A percentile compares a stretch with the other conserved stretches of the same genome.
Evolutionary conservation across 2,329 filamentous ascomycete genomes (phyloP).

Genomic region (Phaeosphaeriaceae sp.): DNA sequence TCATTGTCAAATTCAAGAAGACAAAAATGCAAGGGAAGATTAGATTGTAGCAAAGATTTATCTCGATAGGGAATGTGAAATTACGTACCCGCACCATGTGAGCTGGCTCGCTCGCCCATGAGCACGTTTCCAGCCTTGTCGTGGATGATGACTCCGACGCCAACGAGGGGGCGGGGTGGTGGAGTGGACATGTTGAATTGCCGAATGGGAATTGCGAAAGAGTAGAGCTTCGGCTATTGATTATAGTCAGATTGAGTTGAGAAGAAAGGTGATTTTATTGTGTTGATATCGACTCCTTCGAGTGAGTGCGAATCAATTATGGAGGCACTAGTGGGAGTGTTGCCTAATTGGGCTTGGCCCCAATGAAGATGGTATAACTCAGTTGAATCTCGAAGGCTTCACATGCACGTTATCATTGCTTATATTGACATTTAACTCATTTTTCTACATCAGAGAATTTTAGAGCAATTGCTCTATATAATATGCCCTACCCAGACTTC

Average conservation of each 20-base stretch:
- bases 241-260: too few relatives aligned
- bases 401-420: neutral
- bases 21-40: neutral
- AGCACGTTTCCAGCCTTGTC: constrained; percentile 53
- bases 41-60: neutral
- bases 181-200: neutral
- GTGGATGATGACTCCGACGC: constrained; percentile 58
- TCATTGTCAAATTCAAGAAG: neutral
- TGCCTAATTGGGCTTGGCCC: neutral
- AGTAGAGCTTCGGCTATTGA: too few relatives aligned
- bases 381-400: neutral
- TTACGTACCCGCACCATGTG: constrained; percentile 53
- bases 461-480: neutral
- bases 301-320: neutral
- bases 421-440: neutral
- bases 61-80: neutral
- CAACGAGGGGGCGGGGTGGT: constrained; percentile 48
- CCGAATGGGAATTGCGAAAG: too few relatives aligned
- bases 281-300: neutral
- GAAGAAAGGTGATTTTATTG: neutral
- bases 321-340: neutral
- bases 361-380: neutral
- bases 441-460: neutral
- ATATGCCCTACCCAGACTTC: constrained; percentile 21
- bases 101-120: constrained; percentile 56